Percentiles rank a stretch among this genome's conserved stretches.
These are phyloP conservation scores for Hsuehochloa calcarea DNA, from an alignment of 176 grass and related monocot species.

Conservation along the genomic window DNA sequence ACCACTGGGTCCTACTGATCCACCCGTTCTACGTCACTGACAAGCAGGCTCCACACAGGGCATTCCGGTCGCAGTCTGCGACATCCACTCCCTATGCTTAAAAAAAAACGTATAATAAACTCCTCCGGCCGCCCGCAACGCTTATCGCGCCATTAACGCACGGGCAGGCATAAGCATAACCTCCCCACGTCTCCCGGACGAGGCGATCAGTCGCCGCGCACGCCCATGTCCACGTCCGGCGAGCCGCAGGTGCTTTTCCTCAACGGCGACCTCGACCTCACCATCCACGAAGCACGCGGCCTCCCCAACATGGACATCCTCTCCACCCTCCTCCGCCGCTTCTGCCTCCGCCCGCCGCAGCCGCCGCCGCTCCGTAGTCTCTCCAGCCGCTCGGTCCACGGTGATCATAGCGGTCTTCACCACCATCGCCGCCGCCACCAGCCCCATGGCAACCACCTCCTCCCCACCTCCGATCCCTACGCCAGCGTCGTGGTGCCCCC, in stretches of 20 bases:
- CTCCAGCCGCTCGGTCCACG: background rate
- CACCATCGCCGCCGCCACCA: background rate
- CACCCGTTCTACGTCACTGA: too few relatives aligned
- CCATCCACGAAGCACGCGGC: slow-evolving; percentile 46
- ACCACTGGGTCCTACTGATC: too few relatives aligned
- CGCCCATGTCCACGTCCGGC: background rate
- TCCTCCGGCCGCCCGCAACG: too few relatives aligned
- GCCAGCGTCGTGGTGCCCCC: slow-evolving; percentile 27
- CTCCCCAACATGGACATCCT: slow-evolving; percentile 85
- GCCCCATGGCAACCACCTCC: slow-evolving; percentile 13
- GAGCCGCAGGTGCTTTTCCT: slow-evolving; percentile 21
- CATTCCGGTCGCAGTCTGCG: too few relatives aligned
- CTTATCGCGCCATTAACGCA: too few relatives aligned
- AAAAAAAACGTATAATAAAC: too few relatives aligned
- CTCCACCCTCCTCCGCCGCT: slow-evolving; percentile 52
- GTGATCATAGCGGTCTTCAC: background rate
- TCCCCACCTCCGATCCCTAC: slow-evolving; percentile 63
- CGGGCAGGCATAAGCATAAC: too few relatives aligned
- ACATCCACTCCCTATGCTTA: too few relatives aligned
- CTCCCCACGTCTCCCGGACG: background rate
- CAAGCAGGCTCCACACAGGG: too few relatives aligned
- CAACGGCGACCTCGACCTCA: slow-evolving; percentile 71
- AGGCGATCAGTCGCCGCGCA: background rate
- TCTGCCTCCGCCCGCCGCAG: slow-evolving; percentile 34
- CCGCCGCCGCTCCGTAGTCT: too few relatives aligned